Evolutionary conservation across 1,284 basidiomycete genomes (phyloP).

Genomic region (Phaffia rhodozyma): DNA sequence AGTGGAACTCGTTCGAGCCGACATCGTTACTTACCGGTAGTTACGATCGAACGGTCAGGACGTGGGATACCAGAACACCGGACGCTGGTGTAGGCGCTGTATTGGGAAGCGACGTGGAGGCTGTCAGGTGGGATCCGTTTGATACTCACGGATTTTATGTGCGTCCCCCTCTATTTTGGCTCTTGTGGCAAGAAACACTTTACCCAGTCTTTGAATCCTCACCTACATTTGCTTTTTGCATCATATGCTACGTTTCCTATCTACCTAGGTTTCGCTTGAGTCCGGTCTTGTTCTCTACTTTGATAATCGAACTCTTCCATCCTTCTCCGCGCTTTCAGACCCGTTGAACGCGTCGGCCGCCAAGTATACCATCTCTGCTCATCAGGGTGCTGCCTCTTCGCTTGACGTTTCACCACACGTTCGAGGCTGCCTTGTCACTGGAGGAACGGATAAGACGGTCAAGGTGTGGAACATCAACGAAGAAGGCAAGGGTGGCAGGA

Average conservation of each 20-base stretch:
- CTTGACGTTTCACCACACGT: slow-evolving; percentile 87
- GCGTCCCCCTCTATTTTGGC: slow-evolving; percentile 29
- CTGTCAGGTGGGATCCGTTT: slow-evolving; percentile 93
- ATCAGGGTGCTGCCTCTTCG: slow-evolving; percentile 85
- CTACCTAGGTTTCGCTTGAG: slow-evolving; percentile 67
- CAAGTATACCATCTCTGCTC: slow-evolving; percentile 83
- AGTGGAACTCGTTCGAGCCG: slow-evolving; percentile 75
- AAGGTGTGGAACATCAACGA: slow-evolving; percentile 83
- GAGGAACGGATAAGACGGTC: slow-evolving; percentile 83
- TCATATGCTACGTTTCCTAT: slow-evolving; percentile 10
- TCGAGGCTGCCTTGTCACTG: slow-evolving; percentile 80
- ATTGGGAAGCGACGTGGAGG: slow-evolving; percentile 84
- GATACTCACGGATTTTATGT: slow-evolving; percentile 77
- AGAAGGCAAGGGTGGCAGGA: slow-evolving; percentile 47
- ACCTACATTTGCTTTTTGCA: neutral
- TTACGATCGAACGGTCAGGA: slow-evolving; percentile 83
- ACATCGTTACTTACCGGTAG: slow-evolving; percentile 83
- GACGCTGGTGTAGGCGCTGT: slow-evolving; percentile 61
- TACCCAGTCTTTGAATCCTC: neutral
- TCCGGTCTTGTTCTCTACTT: slow-evolving; percentile 85
- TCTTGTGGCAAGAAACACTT: neutral
- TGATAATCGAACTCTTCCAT: slow-evolving; percentile 71
- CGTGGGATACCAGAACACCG: slow-evolving; percentile 82
- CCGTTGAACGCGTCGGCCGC: slow-evolving; percentile 30
- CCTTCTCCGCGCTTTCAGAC: slow-evolving; percentile 43